Percentiles rank a stretch among this genome's conserved stretches.
phyloP scores from a whole-genome alignment of 1,284 basidiomycete species.

The Melampsora larici-populina region DNA sequence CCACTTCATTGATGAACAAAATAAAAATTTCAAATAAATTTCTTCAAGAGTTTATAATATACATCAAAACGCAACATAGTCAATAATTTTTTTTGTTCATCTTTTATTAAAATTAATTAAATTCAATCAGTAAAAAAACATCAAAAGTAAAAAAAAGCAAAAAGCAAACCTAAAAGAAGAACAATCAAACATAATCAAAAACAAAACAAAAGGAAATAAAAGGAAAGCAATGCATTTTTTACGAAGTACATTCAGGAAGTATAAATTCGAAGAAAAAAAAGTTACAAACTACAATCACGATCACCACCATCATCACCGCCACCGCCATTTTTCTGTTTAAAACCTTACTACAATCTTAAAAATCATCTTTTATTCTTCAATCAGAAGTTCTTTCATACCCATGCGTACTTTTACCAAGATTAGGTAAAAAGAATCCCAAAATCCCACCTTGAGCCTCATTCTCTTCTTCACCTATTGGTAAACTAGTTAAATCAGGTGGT shows the following conservation, averaged over 20 bases:
- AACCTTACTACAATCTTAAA: no score
- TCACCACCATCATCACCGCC: not conserved
- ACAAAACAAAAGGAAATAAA: not conserved
- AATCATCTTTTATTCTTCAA: no score
- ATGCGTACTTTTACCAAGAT: not conserved
- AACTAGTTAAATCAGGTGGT: constrained; percentile 32
- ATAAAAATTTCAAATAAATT: no score
- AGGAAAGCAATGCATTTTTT: constrained; percentile 10
- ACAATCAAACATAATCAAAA: not conserved
- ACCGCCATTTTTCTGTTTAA: no score
- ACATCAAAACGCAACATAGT: no score
- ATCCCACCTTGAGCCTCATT: not conserved
- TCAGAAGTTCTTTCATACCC: not conserved
- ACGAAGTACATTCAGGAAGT: not conserved
- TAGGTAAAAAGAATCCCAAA: constrained; percentile 1
- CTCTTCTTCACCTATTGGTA: not conserved
- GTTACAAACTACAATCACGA: not conserved
- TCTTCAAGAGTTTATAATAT: no score
- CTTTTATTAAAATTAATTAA: no score
- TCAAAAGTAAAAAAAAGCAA: constrained; percentile 11
- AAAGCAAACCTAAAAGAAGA: not conserved
- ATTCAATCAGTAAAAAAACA: not conserved
- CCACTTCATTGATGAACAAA: no score
- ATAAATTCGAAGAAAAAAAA: not conserved
- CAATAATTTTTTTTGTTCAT: no score